Base-by-base conservation (phyloP, 768 basidiomycete species). In the Amanita subjunquillea region DNA sequence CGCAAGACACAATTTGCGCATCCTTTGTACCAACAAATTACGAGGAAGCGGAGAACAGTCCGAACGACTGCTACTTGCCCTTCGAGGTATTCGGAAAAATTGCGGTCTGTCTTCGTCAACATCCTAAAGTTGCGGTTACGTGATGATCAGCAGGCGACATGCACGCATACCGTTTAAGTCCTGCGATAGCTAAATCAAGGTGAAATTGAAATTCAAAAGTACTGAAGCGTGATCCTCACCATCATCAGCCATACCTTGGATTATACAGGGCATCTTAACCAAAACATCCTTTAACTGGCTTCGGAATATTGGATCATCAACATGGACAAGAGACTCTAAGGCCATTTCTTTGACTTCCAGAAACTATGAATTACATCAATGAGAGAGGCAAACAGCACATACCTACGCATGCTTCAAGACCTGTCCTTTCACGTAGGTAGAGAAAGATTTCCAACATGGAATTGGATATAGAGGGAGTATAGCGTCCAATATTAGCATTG, bases 11-110 rank as follows among this genome's bases (percentile, higher is more conserved):
- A 49, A 30, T 22, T 43, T 39, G 57, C 55, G 23, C 64, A 54
- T 32, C 55, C 53, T 46, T 62, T 60, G 34, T 65, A 58, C 67
- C 67, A 70, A 22, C 71, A 51, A 25, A 74, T 57, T 2, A 62
- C 59, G n/a, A 73, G 54, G 50, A 76, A 68, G 50, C 60, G 58
- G 12, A 70, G 42, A 1, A 58, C 38, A 12, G 54, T 50, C 55
- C 66, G 63, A n/a, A 65, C 54, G 20, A 54, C 27, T 29, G 56
- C 55, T 13, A 65, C 44, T 32, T 54, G 37, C 39, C 23, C 43
- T 12, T 46, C 50, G 6, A 34, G 12, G 12, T 12, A 5, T 13
- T 34, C 34, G 12, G 48, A 9, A 37, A 36, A 49, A 49, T 3
- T 2, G n/a, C 17, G 4, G 20, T 8, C 17, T 12, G 17, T 13